phyloP scores from a whole-genome alignment of 495 filamentous ascomycete genomes.

The Chaetomium tenue region DNA sequence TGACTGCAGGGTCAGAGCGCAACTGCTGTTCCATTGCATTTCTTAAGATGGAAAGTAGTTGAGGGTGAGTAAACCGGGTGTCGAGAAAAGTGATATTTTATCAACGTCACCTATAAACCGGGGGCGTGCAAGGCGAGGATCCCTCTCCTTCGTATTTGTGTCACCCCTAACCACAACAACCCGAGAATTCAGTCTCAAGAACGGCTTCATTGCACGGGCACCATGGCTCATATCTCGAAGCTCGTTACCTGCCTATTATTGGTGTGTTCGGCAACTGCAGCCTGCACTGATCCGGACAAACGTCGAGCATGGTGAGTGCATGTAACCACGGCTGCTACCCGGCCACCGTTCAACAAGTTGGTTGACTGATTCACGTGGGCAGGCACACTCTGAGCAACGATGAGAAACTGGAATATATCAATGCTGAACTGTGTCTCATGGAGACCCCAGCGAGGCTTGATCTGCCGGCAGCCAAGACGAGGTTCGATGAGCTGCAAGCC shows the following conservation, averaged over 20 bases:
- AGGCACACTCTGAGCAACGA: slow-evolving; percentile 24
- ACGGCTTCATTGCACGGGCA: background rate
- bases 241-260: background rate
- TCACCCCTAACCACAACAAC: background rate
- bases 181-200: background rate
- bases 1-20: background rate
- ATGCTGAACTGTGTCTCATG: slow-evolving; percentile 30
- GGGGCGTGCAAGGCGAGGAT: too few species aligned
- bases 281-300: background rate
- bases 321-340: background rate
- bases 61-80: background rate
- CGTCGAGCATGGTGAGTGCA: slow-evolving; percentile 4
- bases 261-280: slow-evolving; percentile 7
- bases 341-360: background rate
- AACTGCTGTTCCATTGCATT: background rate
- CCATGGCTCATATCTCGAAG: slow-evolving; percentile 3
- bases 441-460: slow-evolving; percentile 22
- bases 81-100: background rate
- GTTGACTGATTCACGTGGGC: background rate
- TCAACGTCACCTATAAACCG: background rate
- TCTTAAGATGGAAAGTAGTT: background rate
- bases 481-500: slow-evolving; percentile 28
- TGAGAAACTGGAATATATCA: slow-evolving; percentile 27
- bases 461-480: slow-evolving; percentile 20
- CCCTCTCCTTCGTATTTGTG: too few species aligned